Evolutionary conservation across 2,329 filamentous ascomycete genomes (phyloP).

Genomic region (Chrysosporium queenslandicum): DNA sequence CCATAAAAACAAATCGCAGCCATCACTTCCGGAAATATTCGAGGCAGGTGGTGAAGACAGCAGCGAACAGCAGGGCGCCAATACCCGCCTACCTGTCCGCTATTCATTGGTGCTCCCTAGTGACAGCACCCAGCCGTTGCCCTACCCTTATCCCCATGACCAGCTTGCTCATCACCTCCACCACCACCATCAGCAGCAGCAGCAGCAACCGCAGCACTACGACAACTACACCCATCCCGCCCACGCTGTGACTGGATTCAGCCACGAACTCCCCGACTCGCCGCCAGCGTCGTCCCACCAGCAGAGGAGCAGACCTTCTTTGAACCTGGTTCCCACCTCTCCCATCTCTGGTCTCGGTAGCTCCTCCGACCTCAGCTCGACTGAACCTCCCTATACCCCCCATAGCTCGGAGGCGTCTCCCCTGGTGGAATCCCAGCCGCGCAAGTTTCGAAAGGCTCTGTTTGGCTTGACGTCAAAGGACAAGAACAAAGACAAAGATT

Average conservation of each 20-base stretch:
- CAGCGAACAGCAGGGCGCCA: neutral
- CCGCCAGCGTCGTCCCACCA: slow-evolving; percentile 1
- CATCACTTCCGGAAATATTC: slow-evolving; percentile 15
- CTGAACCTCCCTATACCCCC: slow-evolving; percentile 11
- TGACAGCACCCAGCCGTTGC: neutral
- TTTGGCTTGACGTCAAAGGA: slow-evolving; percentile 21
- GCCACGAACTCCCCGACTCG: slow-evolving; percentile 5
- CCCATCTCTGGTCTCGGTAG: neutral
- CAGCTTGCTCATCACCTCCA: slow-evolving; percentile 8
- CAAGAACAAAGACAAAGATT: slow-evolving; percentile 15
- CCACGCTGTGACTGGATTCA: slow-evolving; percentile 9
- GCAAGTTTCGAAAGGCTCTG: slow-evolving; percentile 18
- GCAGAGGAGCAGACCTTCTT: neutral
- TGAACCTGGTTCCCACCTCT: slow-evolving; percentile 15
- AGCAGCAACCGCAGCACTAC: slow-evolving; percentile 8
- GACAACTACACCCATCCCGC: slow-evolving; percentile 14
- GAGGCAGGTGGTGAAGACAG: slow-evolving; percentile 10
- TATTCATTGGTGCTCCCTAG: slow-evolving; percentile 7
- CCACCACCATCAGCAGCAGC: slow-evolving; percentile 11
- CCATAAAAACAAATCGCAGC: slow-evolving; percentile 20
- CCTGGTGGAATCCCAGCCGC: slow-evolving; percentile 15
- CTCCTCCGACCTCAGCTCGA: slow-evolving; percentile 9
- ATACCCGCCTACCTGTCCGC: slow-evolving; percentile 7
- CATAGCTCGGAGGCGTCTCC: slow-evolving; percentile 15
- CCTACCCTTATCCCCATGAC: slow-evolving; percentile 7